A percentile compares a stretch with the other conserved stretches of the same genome.
phyloP scores from a whole-genome alignment of 2,329 filamentous ascomycete genomes.

The Emergomyces pasteurianus region DNA sequence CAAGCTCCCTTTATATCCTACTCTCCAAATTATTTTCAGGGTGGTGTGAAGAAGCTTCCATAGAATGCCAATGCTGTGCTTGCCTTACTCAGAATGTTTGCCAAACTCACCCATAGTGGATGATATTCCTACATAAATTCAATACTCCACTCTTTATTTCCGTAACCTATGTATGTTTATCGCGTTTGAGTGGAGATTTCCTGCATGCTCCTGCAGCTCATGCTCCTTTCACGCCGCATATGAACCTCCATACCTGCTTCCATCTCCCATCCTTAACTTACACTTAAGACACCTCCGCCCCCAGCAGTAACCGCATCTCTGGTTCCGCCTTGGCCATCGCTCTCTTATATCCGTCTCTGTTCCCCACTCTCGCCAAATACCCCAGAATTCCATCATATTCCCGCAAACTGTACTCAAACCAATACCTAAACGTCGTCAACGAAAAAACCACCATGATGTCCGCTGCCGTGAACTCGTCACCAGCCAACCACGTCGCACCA shows the following conservation, averaged over 20 bases:
- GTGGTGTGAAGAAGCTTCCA: background rate
- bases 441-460: conserved; percentile 53
- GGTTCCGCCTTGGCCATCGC: conserved; percentile 42
- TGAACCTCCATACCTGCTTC: background rate
- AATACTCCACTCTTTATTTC: background rate
- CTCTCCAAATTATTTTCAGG: background rate
- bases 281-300: background rate
- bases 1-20: background rate
- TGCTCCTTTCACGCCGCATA: background rate
- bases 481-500: conserved; percentile 44
- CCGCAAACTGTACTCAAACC: conserved; percentile 24
- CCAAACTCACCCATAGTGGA: background rate
- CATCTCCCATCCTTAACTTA: background rate
- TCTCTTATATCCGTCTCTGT: conserved; percentile 36
- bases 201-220: background rate
- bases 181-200: background rate
- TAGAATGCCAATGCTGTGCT: background rate
- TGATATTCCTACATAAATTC: background rate
- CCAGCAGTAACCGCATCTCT: conserved; percentile 28
- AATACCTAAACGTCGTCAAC: conserved; percentile 49
- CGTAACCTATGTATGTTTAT: background rate
- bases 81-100: background rate
- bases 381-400: conserved; percentile 33
- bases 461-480: conserved; percentile 50
- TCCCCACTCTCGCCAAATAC: conserved; percentile 36